Base-by-base conservation (phyloP, 1,284 basidiomycete genomes). In the Ceratobasidium sp. region DNA sequence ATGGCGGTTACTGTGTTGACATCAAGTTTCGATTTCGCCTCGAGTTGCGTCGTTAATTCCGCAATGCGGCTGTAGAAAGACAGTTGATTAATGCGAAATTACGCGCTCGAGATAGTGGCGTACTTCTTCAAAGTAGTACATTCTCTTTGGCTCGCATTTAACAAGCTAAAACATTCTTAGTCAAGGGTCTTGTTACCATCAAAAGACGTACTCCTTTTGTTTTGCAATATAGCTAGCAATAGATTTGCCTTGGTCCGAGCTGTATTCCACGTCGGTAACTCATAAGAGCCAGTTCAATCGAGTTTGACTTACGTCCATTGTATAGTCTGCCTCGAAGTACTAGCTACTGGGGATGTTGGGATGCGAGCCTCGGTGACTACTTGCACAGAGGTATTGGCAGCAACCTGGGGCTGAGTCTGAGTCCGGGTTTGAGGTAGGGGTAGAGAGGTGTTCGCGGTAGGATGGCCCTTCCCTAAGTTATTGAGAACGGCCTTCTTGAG, bases 41-140 rank as follows among this genome's bases (percentile, higher is more conserved):
- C 73, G 63, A 76, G 73, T 56, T 76, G 61, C 20, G 61, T 44
- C 7, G 61, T 76, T 46, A 76, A 33, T 23, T 76, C 61, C 44
- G 46, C 39, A 26, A 76, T 33, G 63, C 73, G 73, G 12, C 73
- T 76, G 42, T 18, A n/a, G n/a, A 15, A 28, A 18, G 12, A 6
- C 7, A 15, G 15, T 39, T 26, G 46, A 20, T 40, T 18, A 23
- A 49, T 44, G 63, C 23, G 12, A 55, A 55, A 20, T 3, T 42
- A 20, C 13, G 39, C 26, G 23, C 18, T 3, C 18, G 18, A 51
- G 46, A 23, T 49, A 2, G n/a, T 20, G 10, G 40, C 51, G 39
- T 28, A 76, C 73, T 23, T 49, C 40, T 76, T 76, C 3, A 76
- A 63, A 18, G 51, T 44, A 23, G 33, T 63, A 15, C 63, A 56